Evolutionary conservation across 345 rosid species (phyloP).

Genomic region (Anacardium occidentale): DNA sequence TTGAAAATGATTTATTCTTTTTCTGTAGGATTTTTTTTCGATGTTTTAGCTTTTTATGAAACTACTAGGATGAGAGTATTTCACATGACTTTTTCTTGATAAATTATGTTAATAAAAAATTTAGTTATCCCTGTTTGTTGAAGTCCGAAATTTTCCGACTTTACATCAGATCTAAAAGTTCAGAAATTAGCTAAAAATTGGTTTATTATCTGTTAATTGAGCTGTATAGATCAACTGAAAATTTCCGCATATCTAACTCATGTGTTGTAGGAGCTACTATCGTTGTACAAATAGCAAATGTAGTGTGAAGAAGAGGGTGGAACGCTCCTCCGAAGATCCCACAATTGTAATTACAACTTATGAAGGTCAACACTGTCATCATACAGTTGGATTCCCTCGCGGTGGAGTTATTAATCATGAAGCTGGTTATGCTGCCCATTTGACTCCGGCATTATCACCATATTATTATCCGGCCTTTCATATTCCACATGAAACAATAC

Average conservation of each 20-base stretch:
- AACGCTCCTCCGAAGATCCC: constrained; percentile 86
- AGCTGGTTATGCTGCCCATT: constrained; percentile 39
- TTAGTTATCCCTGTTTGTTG: not conserved
- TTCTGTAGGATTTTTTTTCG: too few relatives aligned
- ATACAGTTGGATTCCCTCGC: constrained; percentile 72
- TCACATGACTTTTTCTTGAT: not conserved
- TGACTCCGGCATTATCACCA: constrained; percentile 48
- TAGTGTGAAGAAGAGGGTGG: constrained; percentile 96
- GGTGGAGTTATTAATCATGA: constrained; percentile 67
- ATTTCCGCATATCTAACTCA: not conserved
- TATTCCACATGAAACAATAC: constrained; percentile 35
- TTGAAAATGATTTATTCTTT: not conserved
- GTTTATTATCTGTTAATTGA: not conserved
- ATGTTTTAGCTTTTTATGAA: not conserved
- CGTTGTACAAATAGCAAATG: constrained; percentile 92
- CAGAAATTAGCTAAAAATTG: not conserved
- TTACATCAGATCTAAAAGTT: too few relatives aligned
- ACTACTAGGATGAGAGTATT: not conserved
- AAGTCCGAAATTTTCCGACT: not conserved
- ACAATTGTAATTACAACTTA: constrained; percentile 83
- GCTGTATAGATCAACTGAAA: not conserved
- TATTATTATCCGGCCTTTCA: constrained; percentile 48
- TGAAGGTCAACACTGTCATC: constrained; percentile 99
- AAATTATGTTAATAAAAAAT: not conserved
- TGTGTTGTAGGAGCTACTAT: constrained; percentile 76